Conservation (phyloP, 495 filamentous ascomycete genomes). For the Sordaria brevicollis region DNA sequence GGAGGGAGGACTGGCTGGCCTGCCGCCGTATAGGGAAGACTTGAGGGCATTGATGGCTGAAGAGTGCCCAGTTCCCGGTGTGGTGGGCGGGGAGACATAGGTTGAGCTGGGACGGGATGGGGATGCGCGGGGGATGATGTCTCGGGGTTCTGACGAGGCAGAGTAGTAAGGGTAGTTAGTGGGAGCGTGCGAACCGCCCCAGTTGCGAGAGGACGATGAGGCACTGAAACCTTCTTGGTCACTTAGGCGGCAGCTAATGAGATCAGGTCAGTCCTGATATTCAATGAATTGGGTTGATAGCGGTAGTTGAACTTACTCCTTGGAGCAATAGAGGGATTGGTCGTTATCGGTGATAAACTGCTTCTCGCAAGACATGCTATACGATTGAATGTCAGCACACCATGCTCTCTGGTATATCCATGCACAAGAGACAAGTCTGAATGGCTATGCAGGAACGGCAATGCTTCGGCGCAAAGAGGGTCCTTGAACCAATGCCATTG, state of each 20-base stretch:
- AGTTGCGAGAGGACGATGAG: slow-evolving; percentile 15
- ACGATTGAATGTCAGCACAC: slow-evolving; percentile 12
- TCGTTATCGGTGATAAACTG: slow-evolving; percentile 36
- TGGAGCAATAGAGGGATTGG: slow-evolving; percentile 38
- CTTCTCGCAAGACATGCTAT: slow-evolving; percentile 44
- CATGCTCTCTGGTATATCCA: neutral
- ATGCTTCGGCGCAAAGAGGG: neutral
- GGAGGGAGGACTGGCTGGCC: slow-evolving; percentile 37
- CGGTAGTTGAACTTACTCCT: slow-evolving; percentile 27
- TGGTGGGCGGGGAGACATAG: slow-evolving; percentile 31
- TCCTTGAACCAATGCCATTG: slow-evolving; percentile 1
- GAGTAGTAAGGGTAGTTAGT: slow-evolving; percentile 26
- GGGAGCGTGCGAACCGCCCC: slow-evolving; percentile 13
- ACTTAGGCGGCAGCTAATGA: slow-evolving; percentile 32
- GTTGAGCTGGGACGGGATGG: slow-evolving; percentile 34
- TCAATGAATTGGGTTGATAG: neutral
- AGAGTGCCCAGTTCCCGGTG: slow-evolving; percentile 21
- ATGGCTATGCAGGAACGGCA: slow-evolving; percentile 33
- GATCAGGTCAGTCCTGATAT: slow-evolving; percentile 9
- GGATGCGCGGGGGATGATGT: slow-evolving; percentile 42
- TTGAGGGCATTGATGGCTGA: slow-evolving; percentile 36
- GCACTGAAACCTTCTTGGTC: slow-evolving; percentile 27
- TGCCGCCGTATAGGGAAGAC: slow-evolving; percentile 23
- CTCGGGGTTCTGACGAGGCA: slow-evolving; percentile 32
- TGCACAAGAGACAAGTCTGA: neutral